Conservation (phyloP, 208 protist species). For the Strigomonas culicis region DNA sequence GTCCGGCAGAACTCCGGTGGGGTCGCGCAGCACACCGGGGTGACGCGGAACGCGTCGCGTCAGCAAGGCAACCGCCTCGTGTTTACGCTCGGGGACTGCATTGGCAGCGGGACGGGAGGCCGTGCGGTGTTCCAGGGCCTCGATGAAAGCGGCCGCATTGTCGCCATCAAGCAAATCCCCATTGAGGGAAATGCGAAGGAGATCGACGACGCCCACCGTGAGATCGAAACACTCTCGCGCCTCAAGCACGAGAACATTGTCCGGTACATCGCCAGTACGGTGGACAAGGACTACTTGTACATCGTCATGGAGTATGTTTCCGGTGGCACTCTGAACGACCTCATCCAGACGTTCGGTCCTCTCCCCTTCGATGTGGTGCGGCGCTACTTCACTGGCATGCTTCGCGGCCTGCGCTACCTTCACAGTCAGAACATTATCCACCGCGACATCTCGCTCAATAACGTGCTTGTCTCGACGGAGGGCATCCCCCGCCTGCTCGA, state of each 20-base stretch:
- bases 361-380: conserved; percentile 41
- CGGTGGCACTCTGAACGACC: conserved; percentile 48
- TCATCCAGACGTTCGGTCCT: conserved; percentile 43
- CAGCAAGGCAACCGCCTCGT: not conserved
- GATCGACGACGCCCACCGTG: conserved; percentile 31
- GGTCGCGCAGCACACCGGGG: not conserved
- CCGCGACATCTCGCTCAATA: conserved; percentile 73
- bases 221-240: conserved; percentile 43
- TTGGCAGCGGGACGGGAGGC: conserved; percentile 14
- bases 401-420: conserved; percentile 62
- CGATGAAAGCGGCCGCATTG: conserved; percentile 28
- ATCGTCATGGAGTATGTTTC: conserved; percentile 67
- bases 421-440: conserved; percentile 63
- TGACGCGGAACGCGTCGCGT: not conserved
- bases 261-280: conserved; percentile 41
- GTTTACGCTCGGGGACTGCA: conserved; percentile 9
- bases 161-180: conserved; percentile 52
- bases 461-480: conserved; percentile 71
- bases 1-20: too few species aligned
- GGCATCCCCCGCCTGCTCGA: conserved; percentile 71
- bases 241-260: conserved; percentile 70
- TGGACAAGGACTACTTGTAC: conserved; percentile 37
- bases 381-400: conserved; percentile 44
- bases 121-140: conserved; percentile 19
- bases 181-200: conserved; percentile 17